These are phyloP conservation scores for Chalciporus piperatus DNA, from an alignment of 768 basidiomycete genomes.

Conservation along the genomic window DNA sequence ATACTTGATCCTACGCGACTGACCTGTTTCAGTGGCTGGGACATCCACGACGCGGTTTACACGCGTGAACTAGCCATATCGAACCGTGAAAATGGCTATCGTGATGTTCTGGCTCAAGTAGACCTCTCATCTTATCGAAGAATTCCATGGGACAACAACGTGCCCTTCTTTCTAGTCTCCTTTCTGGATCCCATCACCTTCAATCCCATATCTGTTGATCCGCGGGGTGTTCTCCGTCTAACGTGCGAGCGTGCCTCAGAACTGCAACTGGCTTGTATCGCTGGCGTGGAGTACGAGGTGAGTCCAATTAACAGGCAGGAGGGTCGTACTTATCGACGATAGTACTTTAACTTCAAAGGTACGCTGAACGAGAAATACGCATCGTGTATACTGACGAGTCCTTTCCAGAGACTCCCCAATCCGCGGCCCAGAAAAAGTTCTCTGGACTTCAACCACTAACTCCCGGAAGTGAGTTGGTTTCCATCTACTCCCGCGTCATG, in stretches of 20 bases:
- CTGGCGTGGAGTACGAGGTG: conserved; percentile 95
- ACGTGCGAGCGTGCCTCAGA: conserved; percentile 50
- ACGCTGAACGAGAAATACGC: background rate
- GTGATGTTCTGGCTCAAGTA: conserved; percentile 81
- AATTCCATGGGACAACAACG: conserved; percentile 88
- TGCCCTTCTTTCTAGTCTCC: conserved; percentile 90
- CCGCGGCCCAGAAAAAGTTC: conserved; percentile 76
- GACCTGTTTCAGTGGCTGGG: conserved; percentile 65
- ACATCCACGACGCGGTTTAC: conserved; percentile 88
- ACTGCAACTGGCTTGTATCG: conserved; percentile 59
- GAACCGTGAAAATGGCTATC: conserved; percentile 89
- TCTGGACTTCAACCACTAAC: conserved; percentile 74
- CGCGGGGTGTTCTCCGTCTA: conserved; percentile 73
- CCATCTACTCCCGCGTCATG: background rate
- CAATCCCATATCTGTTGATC: conserved; percentile 76
- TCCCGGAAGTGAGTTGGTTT: conserved; percentile 73
- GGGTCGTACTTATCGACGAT: conserved; percentile 5
- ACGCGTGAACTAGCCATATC: conserved; percentile 84
- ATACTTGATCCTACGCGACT: conserved; percentile 1
- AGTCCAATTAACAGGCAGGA: conserved; percentile 2
- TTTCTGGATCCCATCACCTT: conserved; percentile 87
- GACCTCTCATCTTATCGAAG: conserved; percentile 86
- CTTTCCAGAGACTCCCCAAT: conserved; percentile 71
- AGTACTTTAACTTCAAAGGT: conserved; percentile 95
- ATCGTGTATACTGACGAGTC: conserved; percentile 2